Evolutionary conservation across 371 early-diverging fungal species (phyloP).

Genomic region (Actinomortierella ambigua): DNA sequence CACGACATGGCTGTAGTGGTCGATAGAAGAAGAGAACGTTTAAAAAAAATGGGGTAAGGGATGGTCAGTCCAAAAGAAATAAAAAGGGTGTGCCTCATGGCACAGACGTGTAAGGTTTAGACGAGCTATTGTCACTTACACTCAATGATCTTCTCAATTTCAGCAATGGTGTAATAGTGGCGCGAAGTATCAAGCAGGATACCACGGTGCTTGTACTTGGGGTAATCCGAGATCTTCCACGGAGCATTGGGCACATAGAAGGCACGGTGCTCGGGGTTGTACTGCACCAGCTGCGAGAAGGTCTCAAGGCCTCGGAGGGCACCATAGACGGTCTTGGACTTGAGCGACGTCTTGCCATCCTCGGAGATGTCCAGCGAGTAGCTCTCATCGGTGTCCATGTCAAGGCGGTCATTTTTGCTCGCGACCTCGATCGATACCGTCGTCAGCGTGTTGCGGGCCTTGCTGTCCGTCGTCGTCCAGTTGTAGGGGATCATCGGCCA

Average conservation of each 20-base stretch:
- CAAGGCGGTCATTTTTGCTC: constrained; percentile 29
- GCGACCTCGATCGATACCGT: constrained; percentile 27
- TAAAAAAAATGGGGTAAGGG: too few species aligned
- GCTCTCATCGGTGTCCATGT: constrained; percentile 63
- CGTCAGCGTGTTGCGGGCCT: constrained; percentile 16
- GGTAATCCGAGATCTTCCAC: constrained; percentile 65
- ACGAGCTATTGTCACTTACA: constrained; percentile 15
- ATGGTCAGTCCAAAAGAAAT: too few species aligned
- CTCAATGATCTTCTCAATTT: constrained; percentile 59
- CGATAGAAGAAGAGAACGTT: constrained; percentile 52
- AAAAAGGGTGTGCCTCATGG: too few species aligned
- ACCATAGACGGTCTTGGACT: constrained; percentile 73
- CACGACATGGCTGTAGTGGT: constrained; percentile 66
- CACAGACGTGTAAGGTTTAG: too few species aligned
- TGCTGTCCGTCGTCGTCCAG: constrained; percentile 38
- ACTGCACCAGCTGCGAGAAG: constrained; percentile 70
- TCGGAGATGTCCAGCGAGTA: constrained; percentile 60
- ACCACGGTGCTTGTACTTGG: constrained; percentile 73
- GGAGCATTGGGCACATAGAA: constrained; percentile 53
- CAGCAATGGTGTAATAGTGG: constrained; percentile 70
- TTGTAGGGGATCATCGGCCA: constrained; percentile 45
- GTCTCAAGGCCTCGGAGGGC: constrained; percentile 79
- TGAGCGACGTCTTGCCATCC: constrained; percentile 51
- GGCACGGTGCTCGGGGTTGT: constrained; percentile 28
- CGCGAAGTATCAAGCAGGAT: constrained; percentile 76